Evolutionary conservation across 2,329 filamentous ascomycete genomes (phyloP), one percentile per base, ranked within the genome.

Genomic region (Trichothecium roseum): DNA sequence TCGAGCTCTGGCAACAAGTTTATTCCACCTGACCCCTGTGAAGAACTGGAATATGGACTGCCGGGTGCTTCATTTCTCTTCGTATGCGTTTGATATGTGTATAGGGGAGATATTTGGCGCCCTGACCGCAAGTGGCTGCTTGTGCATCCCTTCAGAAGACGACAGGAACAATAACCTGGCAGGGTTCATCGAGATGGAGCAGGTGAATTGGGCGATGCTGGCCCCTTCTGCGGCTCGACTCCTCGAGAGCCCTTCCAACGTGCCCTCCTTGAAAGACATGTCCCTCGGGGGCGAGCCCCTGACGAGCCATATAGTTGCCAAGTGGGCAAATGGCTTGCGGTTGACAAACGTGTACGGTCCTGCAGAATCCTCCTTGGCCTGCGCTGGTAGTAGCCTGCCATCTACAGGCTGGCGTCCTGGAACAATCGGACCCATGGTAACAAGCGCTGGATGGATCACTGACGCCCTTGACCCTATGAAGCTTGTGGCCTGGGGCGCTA

Each of bases 301-400:
- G 30, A 57, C 55, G 15, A 50, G 51, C 31, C 51, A 48, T n/a
- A 35, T 45, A 5, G 30, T 41, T 5, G 18, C 30, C 5, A 34
- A n/a, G 12, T 41, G 40, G 37, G 8, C 10, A n/a, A n/a, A n/a
- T 10, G 28, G 28, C 28, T 16, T 29, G 13, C 28, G 28, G 37
- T 44, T 60, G 29, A 39, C 57, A 36, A 59, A 63, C 46, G 57
- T 48, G 1, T 64, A 61, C 38, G 61, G 60, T 1, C 60, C 60
- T 18, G 59, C 59, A 4, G 61, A 64, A 46, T 50, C 47, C 32
- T 52, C 55, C 30, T n/a, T 29, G 13, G 28, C n/a, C 28, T 29
- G 28, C 15, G 28, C 28, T 29, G 28, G 6, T 7, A 29, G 28
- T 13, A 5, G n/a, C 5, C 13, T 29, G 13, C n/a, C 28, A 10